Evolutionary conservation across 208 protist species (phyloP), one percentile per base, ranked within the genome.

Genomic region (Endotrypanum monterogeii): DNA sequence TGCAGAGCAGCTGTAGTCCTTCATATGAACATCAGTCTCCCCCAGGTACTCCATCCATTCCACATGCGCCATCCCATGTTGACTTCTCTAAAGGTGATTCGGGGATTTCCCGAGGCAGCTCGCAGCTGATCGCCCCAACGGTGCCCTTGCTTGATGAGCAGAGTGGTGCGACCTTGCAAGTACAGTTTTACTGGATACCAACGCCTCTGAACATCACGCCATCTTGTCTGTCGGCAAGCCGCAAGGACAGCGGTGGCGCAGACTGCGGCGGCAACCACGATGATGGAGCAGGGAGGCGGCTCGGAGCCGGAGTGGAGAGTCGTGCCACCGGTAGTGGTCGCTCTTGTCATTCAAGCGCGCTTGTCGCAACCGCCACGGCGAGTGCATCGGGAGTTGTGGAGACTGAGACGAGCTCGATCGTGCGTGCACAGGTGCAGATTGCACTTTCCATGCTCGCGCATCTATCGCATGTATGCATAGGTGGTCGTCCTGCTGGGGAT

Each of bases 1-100:
- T 80, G 69, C 76, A 80, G 28, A 80, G 76, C 70, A 80, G 76
- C 56, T 80, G 62, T 52, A 80, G 76, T 37, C 54, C 50, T 18
- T 68, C 37, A 20, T 63, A 75, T 39, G 37, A 51, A 30, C 44
- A 18, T 39, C 41, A 46, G 41, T 32, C 44, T 23, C 23, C 67
- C 32, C 23, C 41, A 11, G 28, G 23, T 7, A 52, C 18, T 25
- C 66, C 20, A 61, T 41, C 14, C 60, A 37, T 23, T 14, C 1
- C n/a, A 44, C 30, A 14, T 28, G 44, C 18, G 16, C 56, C 0
- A 30, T 60, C 28, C 41, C 35, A 68, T 32, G 35, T 2, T 44
- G n/a, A 37, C 63, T 39, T 44, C 5, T 28, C 37, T 37, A 55
- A 68, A 14, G 60, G 60, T 46, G 50, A 25, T 28, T 25, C 52